These are phyloP conservation scores for Houttuynia cordata DNA, from an alignment of 164 flowering plant species.

Conservation along the genomic window DNA sequence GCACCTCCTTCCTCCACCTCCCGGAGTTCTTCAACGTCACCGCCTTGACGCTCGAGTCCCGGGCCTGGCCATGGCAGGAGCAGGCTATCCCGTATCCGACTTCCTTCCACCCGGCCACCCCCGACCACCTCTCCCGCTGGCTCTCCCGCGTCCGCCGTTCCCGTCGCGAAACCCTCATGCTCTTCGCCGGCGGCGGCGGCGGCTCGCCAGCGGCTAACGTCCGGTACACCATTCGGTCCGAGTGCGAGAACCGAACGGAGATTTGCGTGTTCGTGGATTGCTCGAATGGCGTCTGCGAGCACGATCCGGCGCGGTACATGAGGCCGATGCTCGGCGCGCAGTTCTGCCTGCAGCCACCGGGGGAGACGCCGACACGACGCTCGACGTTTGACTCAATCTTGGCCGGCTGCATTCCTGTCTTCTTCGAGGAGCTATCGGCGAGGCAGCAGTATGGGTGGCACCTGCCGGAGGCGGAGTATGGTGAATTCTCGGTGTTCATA, in stretches of 20 bases:
- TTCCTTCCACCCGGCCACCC: slow-evolving; percentile 70
- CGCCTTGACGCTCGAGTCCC: slow-evolving; percentile 46
- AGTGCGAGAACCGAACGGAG: slow-evolving; percentile 33
- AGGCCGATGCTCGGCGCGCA: slow-evolving; percentile 73
- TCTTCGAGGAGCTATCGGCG: slow-evolving; percentile 81
- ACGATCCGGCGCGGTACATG: slow-evolving; percentile 76
- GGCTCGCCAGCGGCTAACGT: slow-evolving; percentile 47
- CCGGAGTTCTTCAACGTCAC: slow-evolving; percentile 81
- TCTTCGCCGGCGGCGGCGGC: slow-evolving; percentile 95
- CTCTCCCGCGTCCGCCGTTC: slow-evolving; percentile 41
- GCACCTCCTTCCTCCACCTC: slow-evolving; percentile 70
- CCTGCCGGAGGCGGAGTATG: slow-evolving; percentile 43
- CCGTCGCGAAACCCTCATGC: slow-evolving; percentile 35
- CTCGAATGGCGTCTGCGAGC: slow-evolving; percentile 65
- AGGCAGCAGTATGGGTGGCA: slow-evolving; percentile 78
- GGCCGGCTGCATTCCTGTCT: slow-evolving; percentile 95
- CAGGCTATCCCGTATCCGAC: slow-evolving; percentile 84
- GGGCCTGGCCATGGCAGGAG: slow-evolving; percentile 94
- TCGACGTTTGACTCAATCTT: slow-evolving; percentile 75
- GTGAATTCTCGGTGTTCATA: slow-evolving; percentile 68
- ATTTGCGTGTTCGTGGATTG: slow-evolving; percentile 74
- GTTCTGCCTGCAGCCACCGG: slow-evolving; percentile 95
- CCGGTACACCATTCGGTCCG: slow-evolving; percentile 59
- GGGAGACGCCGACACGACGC: slow-evolving; percentile 83
- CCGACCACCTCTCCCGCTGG: slow-evolving; percentile 48